Evolutionary conservation across 2,329 filamentous ascomycete genomes (phyloP).

Genomic region (Scortechinia acanthostroma): DNA sequence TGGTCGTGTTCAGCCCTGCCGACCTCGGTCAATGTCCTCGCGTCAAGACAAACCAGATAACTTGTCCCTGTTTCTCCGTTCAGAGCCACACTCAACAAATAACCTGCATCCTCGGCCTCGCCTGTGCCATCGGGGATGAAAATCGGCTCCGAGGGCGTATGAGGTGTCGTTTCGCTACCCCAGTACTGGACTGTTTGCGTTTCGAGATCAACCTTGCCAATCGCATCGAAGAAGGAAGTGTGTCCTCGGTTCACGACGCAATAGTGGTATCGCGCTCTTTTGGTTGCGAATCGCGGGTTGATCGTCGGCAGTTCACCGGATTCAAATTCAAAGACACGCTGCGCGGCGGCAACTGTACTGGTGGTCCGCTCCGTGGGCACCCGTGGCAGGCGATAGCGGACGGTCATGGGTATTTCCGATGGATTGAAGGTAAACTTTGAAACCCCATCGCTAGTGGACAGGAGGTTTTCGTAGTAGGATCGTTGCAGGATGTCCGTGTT

Average conservation of each 20-base stretch:
- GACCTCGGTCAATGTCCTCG: slow-evolving; percentile 52
- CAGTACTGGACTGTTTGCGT: too few species aligned
- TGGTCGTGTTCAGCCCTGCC: slow-evolving; percentile 57
- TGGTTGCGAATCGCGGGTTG: slow-evolving; percentile 45
- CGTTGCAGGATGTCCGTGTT: slow-evolving; percentile 58
- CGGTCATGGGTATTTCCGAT: too few species aligned
- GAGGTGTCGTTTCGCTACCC: too few species aligned
- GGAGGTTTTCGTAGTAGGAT: slow-evolving; percentile 65
- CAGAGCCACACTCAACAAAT: slow-evolving; percentile 54
- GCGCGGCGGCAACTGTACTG: slow-evolving; percentile 5
- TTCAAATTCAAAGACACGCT: too few species aligned
- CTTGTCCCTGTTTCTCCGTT: slow-evolving; percentile 50
- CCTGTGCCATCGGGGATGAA: slow-evolving; percentile 49
- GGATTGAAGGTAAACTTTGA: too few species aligned
- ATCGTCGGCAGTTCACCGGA: slow-evolving; percentile 64
- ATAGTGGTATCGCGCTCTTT: slow-evolving; percentile 53
- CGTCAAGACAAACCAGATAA: slow-evolving; percentile 61
- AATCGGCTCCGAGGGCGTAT: slow-evolving; percentile 65
- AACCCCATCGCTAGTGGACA: too few species aligned
- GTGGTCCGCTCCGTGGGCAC: slow-evolving; percentile 3
- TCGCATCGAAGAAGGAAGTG: too few species aligned
- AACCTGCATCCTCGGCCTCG: slow-evolving; percentile 57
- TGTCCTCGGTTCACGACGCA: too few species aligned
- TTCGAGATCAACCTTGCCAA: too few species aligned
- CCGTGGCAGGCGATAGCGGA: too few species aligned